Evolutionary conservation across 768 basidiomycete species (phyloP).

Genomic region (Amanita muscaria): DNA sequence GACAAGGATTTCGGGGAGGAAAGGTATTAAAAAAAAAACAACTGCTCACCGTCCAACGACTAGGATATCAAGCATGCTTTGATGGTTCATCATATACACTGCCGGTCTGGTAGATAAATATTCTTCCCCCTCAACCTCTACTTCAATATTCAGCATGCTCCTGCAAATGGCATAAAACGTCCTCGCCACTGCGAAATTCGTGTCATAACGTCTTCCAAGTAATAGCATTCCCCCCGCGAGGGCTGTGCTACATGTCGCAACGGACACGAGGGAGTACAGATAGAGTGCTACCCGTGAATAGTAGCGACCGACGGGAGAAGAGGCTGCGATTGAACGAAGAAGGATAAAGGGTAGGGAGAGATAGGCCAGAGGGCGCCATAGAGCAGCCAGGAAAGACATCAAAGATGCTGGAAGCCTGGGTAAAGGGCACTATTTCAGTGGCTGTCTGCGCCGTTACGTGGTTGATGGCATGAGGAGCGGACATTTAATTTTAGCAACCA

Average conservation of each 20-base stretch:
- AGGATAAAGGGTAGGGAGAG: conserved; percentile 64
- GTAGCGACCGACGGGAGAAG: conserved; percentile 53
- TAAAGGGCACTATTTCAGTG: background rate
- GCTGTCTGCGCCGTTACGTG: too few relatives aligned
- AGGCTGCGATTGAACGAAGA: conserved; percentile 48
- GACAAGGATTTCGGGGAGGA: background rate
- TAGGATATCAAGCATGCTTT: conserved; percentile 86
- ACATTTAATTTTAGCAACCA: too few relatives aligned
- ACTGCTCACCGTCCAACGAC: conserved; percentile 63
- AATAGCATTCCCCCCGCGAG: conserved; percentile 58
- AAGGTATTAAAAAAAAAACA: background rate
- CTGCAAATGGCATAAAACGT: conserved; percentile 69
- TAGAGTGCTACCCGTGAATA: conserved; percentile 70
- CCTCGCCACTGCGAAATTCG: conserved; percentile 76
- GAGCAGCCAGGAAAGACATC: conserved; percentile 55
- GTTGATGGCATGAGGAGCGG: too few relatives aligned
- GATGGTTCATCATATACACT: conserved; percentile 83
- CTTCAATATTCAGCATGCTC: conserved; percentile 51
- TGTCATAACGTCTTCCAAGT: conserved; percentile 64
- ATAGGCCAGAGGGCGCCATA: conserved; percentile 51
- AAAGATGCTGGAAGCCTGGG: conserved; percentile 9
- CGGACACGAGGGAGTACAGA: conserved; percentile 57
- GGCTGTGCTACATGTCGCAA: conserved; percentile 65
- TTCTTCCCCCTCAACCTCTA: conserved; percentile 84
- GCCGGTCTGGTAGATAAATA: conserved; percentile 62